phyloP scores from a whole-genome alignment of 129 eudicot species.

The Gnaphalium uliginosum region DNA sequence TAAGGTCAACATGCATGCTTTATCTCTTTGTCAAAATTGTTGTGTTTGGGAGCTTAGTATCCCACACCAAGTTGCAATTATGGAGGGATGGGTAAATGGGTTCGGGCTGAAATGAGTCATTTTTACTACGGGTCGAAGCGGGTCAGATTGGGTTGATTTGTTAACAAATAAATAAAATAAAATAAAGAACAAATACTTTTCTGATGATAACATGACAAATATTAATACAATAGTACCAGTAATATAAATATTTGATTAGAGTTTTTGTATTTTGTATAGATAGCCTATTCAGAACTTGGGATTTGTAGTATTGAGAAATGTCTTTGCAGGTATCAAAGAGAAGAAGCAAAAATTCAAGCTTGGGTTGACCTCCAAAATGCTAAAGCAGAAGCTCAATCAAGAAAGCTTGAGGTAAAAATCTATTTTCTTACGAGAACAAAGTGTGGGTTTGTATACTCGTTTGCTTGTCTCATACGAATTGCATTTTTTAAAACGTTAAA shows the following conservation, averaged over 20 bases:
- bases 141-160: background rate
- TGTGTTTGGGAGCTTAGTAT: constrained; percentile 5
- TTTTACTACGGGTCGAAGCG: background rate
- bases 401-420: constrained; percentile 75
- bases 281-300: too few relatives aligned
- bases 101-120: background rate
- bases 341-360: constrained; percentile 89
- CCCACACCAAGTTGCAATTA: background rate
- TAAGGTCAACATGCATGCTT: constrained; percentile 43
- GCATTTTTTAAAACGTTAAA: too few relatives aligned
- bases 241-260: background rate
- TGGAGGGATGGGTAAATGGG: background rate
- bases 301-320: background rate
- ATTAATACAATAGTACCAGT: background rate
- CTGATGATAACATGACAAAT: too few relatives aligned
- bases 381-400: constrained; percentile 90
- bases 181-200: too few relatives aligned
- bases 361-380: constrained; percentile 91
- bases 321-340: constrained; percentile 63
- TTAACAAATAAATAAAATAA: background rate
- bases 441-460: too few relatives aligned
- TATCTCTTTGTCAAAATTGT: background rate
- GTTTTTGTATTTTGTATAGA: background rate
- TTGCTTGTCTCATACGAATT: background rate
- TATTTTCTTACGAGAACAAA: background rate